These are phyloP conservation scores for Oemleria cerasiformis DNA, from an alignment of 306 rosid species.

Conservation along the genomic window DNA sequence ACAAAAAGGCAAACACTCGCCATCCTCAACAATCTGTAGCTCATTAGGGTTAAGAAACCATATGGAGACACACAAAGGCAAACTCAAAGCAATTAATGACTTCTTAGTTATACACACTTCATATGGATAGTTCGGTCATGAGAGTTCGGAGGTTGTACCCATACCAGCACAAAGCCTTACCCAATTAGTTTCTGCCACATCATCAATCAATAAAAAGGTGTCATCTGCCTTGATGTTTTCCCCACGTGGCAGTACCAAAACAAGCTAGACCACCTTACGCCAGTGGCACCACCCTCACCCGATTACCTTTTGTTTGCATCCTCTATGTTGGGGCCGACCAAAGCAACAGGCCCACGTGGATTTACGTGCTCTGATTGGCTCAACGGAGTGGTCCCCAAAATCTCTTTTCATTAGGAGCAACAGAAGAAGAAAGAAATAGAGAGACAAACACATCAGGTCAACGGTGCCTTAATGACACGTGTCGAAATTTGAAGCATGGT, in stretches of 20 bases:
- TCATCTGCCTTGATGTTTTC: background rate
- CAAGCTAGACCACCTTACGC: conserved; percentile 4
- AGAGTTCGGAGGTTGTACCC: background rate
- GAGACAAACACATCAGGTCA: conserved; percentile 15
- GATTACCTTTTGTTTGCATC: background rate
- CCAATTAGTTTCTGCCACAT: conserved; percentile 4
- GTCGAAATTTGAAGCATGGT: conserved; percentile 16
- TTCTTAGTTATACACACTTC: background rate
- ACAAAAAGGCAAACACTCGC: too few species aligned
- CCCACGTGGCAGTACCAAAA: background rate
- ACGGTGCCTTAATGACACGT: conserved; percentile 25
- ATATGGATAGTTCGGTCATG: background rate
- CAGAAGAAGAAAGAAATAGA: conserved; percentile 3
- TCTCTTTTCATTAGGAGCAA: background rate
- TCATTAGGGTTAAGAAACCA: background rate
- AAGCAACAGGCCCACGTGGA: conserved; percentile 33
- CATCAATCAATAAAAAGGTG: background rate
- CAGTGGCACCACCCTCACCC: conserved; percentile 6
- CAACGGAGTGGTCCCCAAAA: background rate
- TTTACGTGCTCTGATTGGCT: conserved; percentile 15
- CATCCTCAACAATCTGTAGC: too few species aligned
- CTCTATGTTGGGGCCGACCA: conserved; percentile 7
- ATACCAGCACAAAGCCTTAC: background rate
- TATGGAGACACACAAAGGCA: background rate
- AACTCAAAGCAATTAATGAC: background rate